A percentile compares a stretch with the other conserved stretches of the same genome.
These are phyloP conservation scores for Circinella umbellata DNA, from an alignment of 371 early-diverging fungal species.

Conservation along the genomic window DNA sequence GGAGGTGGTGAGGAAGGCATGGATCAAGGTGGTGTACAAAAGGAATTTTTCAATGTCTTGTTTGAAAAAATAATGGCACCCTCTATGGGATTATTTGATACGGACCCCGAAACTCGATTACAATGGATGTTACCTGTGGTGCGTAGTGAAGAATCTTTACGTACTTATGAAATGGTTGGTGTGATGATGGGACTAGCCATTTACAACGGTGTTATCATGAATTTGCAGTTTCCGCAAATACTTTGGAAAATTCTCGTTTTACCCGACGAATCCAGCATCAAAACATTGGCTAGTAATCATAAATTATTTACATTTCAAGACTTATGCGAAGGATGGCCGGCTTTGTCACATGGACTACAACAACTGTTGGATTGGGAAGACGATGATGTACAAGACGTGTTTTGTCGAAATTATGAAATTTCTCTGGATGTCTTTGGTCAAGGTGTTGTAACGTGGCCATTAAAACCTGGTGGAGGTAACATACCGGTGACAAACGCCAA, in stretches of 20 bases:
- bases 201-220: constrained; percentile 91
- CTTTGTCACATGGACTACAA: constrained; percentile 68
- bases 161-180: constrained; percentile 88
- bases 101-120: constrained; percentile 69
- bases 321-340: constrained; percentile 59
- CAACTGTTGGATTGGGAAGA: constrained; percentile 76
- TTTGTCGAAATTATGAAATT: constrained; percentile 84
- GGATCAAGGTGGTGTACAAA: constrained; percentile 96
- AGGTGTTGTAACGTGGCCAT: constrained; percentile 62
- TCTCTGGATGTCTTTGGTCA: constrained; percentile 80
- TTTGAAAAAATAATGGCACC: constrained; percentile 88
- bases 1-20: constrained; percentile 87
- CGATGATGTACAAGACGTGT: constrained; percentile 81
- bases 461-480: constrained; percentile 70
- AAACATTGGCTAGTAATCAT: constrained; percentile 23
- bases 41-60: constrained; percentile 94
- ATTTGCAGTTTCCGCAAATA: constrained; percentile 91
- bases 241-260: constrained; percentile 71
- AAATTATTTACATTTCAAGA: constrained; percentile 59
- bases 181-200: constrained; percentile 93
- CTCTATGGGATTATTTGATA: constrained; percentile 68
- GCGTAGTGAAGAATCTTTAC: constrained; percentile 22
- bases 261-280: constrained; percentile 47
- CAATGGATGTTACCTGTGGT: constrained; percentile 87
- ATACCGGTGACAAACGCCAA: constrained; percentile 82